phyloP scores from a whole-genome alignment of 2,329 filamentous ascomycete genomes.

The Lachnellula occidentalis region DNA sequence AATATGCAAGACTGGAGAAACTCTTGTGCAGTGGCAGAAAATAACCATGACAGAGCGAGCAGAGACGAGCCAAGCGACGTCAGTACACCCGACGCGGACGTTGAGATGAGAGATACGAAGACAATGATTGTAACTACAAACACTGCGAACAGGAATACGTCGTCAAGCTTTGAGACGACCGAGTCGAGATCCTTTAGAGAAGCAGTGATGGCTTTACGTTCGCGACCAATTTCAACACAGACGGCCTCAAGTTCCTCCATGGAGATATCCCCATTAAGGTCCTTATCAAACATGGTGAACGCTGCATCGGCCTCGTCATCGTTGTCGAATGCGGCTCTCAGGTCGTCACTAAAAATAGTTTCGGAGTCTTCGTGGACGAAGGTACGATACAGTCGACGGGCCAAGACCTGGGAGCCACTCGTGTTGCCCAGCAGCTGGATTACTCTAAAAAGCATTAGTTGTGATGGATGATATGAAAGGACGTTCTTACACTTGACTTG shows the following conservation, averaged over 20 bases:
- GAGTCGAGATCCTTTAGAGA: conserved; percentile 93
- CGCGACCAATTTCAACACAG: conserved; percentile 88
- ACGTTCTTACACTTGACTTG: conserved; percentile 60
- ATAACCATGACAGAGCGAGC: conserved; percentile 87
- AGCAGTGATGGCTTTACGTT: conserved; percentile 91
- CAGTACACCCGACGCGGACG: conserved; percentile 84
- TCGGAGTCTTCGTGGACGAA: conserved; percentile 71
- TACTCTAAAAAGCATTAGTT: conserved; percentile 40
- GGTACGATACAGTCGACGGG: conserved; percentile 81
- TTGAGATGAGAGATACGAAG: conserved; percentile 83
- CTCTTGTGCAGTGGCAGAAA: conserved; percentile 88
- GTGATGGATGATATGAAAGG: neutral
- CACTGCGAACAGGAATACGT: conserved; percentile 84
- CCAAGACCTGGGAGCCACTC: conserved; percentile 72
- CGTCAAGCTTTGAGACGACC: conserved; percentile 83
- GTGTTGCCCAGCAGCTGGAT: conserved; percentile 69
- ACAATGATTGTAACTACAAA: conserved; percentile 75
- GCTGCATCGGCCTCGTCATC: conserved; percentile 84
- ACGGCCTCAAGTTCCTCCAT: conserved; percentile 92
- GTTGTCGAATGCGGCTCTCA: conserved; percentile 72
- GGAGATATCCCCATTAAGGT: conserved; percentile 92
- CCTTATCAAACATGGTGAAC: conserved; percentile 90
- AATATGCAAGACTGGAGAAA: conserved; percentile 93
- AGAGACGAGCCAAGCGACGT: conserved; percentile 82
- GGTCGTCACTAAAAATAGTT: conserved; percentile 70